These are phyloP conservation scores for Linnemannia hyalina DNA, from an alignment of 192 early-diverging fungal genomes.

Conservation along the genomic window DNA sequence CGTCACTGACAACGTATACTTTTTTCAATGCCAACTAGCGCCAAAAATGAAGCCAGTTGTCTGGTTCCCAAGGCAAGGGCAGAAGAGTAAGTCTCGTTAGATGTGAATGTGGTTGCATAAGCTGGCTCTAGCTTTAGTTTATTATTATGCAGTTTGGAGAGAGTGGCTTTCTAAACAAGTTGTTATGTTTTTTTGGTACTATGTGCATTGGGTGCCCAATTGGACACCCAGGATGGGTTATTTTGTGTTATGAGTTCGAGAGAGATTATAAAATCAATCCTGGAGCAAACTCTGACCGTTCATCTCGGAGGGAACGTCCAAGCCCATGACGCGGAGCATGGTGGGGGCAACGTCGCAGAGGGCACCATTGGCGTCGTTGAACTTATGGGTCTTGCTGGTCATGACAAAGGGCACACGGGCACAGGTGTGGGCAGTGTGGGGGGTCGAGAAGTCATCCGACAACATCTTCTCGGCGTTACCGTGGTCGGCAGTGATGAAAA, in stretches of 20 bases:
- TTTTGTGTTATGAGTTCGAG: neutral
- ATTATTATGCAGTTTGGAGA: neutral
- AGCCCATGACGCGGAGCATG: conserved; percentile 90
- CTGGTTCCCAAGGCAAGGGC: too few species aligned
- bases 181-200: neutral
- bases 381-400: conserved; percentile 71
- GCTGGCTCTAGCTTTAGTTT: conserved; percentile 27
- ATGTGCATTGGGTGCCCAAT: neutral
- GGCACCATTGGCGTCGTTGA: conserved; percentile 72
- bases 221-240: conserved; percentile 3
- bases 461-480: conserved; percentile 99
- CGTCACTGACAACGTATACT: too few species aligned
- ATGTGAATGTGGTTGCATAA: neutral
- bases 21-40: too few species aligned
- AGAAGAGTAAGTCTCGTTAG: too few species aligned
- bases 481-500: conserved; percentile 98
- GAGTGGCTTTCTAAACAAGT: neutral
- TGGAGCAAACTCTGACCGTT: conserved; percentile 71
- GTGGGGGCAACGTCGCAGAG: conserved; percentile 99
- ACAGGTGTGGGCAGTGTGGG: conserved; percentile 98
- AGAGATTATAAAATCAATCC: neutral
- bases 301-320: conserved; percentile 97
- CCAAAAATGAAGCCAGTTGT: too few species aligned
- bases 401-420: conserved; percentile 93
- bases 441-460: conserved; percentile 81